phyloP scores from a whole-genome alignment of 129 eudicot species.

The Gnaphalium uliginosum region DNA sequence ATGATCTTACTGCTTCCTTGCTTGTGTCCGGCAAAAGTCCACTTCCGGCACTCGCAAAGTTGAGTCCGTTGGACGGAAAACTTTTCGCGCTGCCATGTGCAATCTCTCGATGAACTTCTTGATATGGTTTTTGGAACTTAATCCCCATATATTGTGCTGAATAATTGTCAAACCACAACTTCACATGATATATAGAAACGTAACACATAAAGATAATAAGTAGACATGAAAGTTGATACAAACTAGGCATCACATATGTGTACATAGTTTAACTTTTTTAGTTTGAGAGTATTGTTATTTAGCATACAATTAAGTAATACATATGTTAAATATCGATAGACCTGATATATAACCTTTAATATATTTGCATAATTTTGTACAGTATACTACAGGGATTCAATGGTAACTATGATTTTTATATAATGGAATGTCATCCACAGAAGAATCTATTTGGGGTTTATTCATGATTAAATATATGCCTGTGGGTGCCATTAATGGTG shows the following conservation, averaged over 20 bases:
- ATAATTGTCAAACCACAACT: not conserved
- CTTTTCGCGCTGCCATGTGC: slow-evolving; percentile 30
- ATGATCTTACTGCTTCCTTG: slow-evolving; percentile 28
- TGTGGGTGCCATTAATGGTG: no score
- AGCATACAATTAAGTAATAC: no score
- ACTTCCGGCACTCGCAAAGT: slow-evolving; percentile 85
- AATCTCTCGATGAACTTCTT: slow-evolving; percentile 44
- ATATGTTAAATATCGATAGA: no score
- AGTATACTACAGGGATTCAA: not conserved
- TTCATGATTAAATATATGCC: no score
- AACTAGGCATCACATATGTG: no score
- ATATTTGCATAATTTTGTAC: no score
- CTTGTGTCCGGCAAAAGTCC: slow-evolving; percentile 63
- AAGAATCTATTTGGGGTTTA: no score
- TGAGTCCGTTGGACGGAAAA: slow-evolving; percentile 64
- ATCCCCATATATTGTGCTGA: slow-evolving; percentile 63
- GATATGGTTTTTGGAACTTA: slow-evolving; percentile 55
- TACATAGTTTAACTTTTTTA: no score
- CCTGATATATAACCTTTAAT: no score
- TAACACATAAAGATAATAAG: not conserved
- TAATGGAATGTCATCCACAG: not conserved
- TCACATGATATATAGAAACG: not conserved
- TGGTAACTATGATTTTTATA: not conserved
- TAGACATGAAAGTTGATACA: no score
- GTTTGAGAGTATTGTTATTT: no score